Evolutionary conservation across 106 monocot species (phyloP).

Genomic region (Hemerocallis citrina): DNA sequence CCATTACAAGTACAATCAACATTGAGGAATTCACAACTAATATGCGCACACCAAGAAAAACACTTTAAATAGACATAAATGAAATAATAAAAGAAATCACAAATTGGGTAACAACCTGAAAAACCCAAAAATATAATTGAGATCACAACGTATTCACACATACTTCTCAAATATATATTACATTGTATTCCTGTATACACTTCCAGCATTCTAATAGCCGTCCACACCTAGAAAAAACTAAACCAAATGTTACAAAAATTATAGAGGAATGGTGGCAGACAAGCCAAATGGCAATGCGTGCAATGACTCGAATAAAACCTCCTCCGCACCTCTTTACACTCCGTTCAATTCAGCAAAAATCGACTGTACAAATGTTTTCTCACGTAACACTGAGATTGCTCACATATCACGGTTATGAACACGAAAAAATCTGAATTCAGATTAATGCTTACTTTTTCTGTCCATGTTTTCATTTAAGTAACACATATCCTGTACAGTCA

Average conservation of each 20-base stretch:
- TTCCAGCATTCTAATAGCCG: constrained; percentile 1
- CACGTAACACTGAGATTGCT: neutral
- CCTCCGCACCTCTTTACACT: constrained; percentile 10
- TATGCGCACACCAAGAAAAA: too few relatives aligned
- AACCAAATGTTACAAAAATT: neutral
- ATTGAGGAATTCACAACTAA: too few relatives aligned
- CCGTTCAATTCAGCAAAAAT: constrained; percentile 16
- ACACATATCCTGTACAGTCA: constrained; percentile 28
- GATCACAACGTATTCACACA: constrained; percentile 18
- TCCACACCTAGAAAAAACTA: neutral
- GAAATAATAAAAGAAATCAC: neutral
- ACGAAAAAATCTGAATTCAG: neutral
- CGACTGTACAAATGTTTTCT: constrained; percentile 16
- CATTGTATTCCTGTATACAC: neutral
- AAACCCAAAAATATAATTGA: constrained; percentile 9
- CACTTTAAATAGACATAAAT: too few relatives aligned
- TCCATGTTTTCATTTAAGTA: constrained; percentile 9
- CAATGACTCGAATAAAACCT: neutral
- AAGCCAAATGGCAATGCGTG: neutral
- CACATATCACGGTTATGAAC: constrained; percentile 1
- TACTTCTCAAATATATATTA: neutral
- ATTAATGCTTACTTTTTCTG: neutral
- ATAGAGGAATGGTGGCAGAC: neutral
- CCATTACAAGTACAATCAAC: too few relatives aligned
- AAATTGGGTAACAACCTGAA: neutral